Conservation (phyloP, 2,329 filamentous ascomycete genomes). For the Colletotrichum sp. region DNA sequence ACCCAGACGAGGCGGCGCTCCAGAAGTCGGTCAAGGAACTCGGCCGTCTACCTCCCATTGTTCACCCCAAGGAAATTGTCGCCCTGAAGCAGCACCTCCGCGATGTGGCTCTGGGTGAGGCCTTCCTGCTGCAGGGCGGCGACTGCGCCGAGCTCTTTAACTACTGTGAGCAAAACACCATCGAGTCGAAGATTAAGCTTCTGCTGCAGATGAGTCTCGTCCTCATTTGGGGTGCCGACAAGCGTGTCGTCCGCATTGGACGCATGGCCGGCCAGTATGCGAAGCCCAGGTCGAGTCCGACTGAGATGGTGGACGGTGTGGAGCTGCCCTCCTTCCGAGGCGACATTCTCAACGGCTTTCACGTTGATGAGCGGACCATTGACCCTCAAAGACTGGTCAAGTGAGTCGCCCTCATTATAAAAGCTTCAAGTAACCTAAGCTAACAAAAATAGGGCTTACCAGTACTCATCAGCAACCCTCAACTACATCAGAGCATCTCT, state of each 20-base stretch:
- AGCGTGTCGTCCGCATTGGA: constrained; percentile 90
- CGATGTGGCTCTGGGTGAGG: constrained; percentile 88
- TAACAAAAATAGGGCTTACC: constrained; percentile 72
- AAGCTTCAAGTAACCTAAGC: neutral
- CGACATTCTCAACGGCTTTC: constrained; percentile 93
- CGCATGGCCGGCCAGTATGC: constrained; percentile 98
- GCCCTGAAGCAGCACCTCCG: constrained; percentile 79
- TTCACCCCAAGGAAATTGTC: constrained; percentile 81
- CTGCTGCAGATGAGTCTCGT: constrained; percentile 97
- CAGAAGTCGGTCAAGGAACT: constrained; percentile 69
- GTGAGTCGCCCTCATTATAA: constrained; percentile 37
- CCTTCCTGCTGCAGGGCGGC: constrained; percentile 93
- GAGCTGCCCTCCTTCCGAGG: constrained; percentile 91
- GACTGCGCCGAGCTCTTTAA: constrained; percentile 98
- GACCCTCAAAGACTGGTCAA: constrained; percentile 84
- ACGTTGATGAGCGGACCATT: constrained; percentile 74
- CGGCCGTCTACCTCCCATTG: constrained; percentile 74
- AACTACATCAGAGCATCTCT: constrained; percentile 91
- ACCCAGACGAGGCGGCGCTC: constrained; percentile 67
- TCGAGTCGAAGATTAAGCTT: constrained; percentile 96
- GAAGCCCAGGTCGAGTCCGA: constrained; percentile 90
- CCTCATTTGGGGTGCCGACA: constrained; percentile 83
- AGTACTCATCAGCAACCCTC: constrained; percentile 91
- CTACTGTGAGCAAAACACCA: constrained; percentile 88
- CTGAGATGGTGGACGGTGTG: constrained; percentile 79